Conservation (phyloP, 2,329 filamentous ascomycete genomes). For the Aureobasidium subglaciale region DNA sequence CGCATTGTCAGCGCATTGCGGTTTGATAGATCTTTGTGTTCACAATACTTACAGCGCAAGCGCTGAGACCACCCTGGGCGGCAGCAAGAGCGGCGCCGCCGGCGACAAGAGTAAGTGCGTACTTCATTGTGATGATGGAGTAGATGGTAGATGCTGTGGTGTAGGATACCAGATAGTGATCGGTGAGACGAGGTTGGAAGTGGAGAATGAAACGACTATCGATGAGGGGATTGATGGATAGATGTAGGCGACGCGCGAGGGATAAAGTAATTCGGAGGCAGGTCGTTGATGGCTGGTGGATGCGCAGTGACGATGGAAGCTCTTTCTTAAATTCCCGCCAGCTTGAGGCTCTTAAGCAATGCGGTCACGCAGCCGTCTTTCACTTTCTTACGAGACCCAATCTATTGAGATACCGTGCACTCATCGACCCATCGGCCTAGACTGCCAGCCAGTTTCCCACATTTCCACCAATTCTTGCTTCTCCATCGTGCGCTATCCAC, state of each 20-base stretch:
- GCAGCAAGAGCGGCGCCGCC: slow-evolving; percentile 27
- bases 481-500: not conserved
- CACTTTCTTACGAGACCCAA: not conserved
- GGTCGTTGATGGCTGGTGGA: slow-evolving; percentile 5
- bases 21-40: not conserved
- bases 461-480: slow-evolving; percentile 8
- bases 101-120: slow-evolving; percentile 24
- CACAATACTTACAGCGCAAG: slow-evolving; percentile 29
- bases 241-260: slow-evolving; percentile 4
- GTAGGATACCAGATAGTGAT: slow-evolving; percentile 13
- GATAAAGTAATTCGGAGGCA: not conserved
- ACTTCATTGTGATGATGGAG: slow-evolving; percentile 28
- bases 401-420: not conserved
- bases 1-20: slow-evolving; percentile 1
- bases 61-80: slow-evolving; percentile 28
- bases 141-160: slow-evolving; percentile 2
- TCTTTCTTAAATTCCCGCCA: slow-evolving; percentile 1
- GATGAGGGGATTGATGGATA: not conserved
- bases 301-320: slow-evolving; percentile 11
- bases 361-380: slow-evolving; percentile 3
- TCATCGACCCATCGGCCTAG: not conserved
- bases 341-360: not conserved
- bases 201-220: slow-evolving; percentile 8
- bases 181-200: slow-evolving; percentile 7
- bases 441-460: slow-evolving; percentile 9